Base-by-base conservation (phyloP, 345 rosid genomes). In the Rhizophora apiculata region DNA sequence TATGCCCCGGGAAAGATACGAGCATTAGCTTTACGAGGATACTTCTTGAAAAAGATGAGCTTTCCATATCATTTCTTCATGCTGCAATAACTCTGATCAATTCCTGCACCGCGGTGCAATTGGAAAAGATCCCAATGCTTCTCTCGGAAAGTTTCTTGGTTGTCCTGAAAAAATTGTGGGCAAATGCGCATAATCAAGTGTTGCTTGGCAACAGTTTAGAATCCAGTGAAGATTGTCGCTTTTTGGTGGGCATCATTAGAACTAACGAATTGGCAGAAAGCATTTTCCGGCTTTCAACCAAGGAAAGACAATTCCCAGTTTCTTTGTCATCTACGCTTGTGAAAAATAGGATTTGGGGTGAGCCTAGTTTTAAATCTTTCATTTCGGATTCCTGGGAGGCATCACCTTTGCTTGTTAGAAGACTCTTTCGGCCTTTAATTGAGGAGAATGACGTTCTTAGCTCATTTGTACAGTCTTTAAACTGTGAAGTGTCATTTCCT, bases 241-340 rank as follows among this genome's bases (percentile, higher is more conserved):
- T 72, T 19, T 67, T 60, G 60, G n/a, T 64, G 22, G 74, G 79
- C 72, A 74, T 74, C 68, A 71, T 78, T 49, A 75, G 70, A 15
- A 55, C 79, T 31, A 80, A 70, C 36, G 67, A 64, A 70, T 68
- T 87, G 69, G 87, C 89, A 8, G 85, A 87, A 75, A 62, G 89
- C 78, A 72, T 82, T 70, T 87, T 85, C 73, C 80, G 84, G 79
- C 83, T 87, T 52, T 77, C 85, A 31, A 70, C 80, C 16, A 80
- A 29, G 51, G 48, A 19, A 10, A 22, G 56, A 32, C 72, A 77
- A 62, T 36, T 60, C 60, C 27, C 68, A 3, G 24, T 62, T 63
- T 21, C 62, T 60, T 65, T 77, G 62, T 60, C 74, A 8, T 46
- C 43, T 72, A 75, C 66, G 52, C 57, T 43, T n/a, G 62, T 80